Percentiles rank a stretch among this genome's conserved stretches.
phyloP scores from a whole-genome alignment of 805 yeast species.

The Lipomyces starkeyi region DNA sequence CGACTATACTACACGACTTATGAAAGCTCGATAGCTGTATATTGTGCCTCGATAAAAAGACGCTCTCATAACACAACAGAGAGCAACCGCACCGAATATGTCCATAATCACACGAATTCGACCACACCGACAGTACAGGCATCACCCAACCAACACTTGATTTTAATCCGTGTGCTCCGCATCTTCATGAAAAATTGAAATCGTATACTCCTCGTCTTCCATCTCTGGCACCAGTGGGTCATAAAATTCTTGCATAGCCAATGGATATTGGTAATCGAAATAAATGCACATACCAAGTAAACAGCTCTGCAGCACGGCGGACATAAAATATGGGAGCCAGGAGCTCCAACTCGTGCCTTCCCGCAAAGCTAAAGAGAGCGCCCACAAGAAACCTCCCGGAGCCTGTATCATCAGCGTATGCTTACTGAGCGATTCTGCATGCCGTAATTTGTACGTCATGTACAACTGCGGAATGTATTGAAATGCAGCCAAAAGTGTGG shows the following conservation, averaged over 20 bases:
- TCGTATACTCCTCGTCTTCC: constrained; percentile 15
- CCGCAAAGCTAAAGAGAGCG: constrained; percentile 69
- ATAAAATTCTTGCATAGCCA: not conserved
- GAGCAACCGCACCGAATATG: not conserved
- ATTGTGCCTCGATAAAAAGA: too few relatives aligned
- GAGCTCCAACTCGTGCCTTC: constrained; percentile 86
- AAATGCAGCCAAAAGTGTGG: constrained; percentile 65
- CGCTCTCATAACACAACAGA: not conserved
- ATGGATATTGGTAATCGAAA: constrained; percentile 43
- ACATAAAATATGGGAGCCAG: constrained; percentile 79
- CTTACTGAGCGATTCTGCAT: constrained; percentile 79
- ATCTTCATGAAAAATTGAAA: constrained; percentile 23
- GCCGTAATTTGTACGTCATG: constrained; percentile 71
- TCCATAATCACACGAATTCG: not conserved
- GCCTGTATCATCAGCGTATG: constrained; percentile 86
- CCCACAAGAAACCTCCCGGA: constrained; percentile 87
- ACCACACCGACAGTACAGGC: not conserved
- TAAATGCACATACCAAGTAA: constrained; percentile 68
- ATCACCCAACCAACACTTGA: not conserved
- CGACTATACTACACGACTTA: too few relatives aligned
- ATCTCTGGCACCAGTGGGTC: constrained; percentile 2
- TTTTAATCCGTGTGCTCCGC: constrained; percentile 1
- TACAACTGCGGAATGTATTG: constrained; percentile 82
- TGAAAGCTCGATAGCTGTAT: not conserved
- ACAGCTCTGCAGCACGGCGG: constrained; percentile 69